Evolutionary conservation across 2,329 filamentous ascomycete species (phyloP), one percentile per base, ranked within the genome.

Genomic region (Cladosporium oxysporum): DNA sequence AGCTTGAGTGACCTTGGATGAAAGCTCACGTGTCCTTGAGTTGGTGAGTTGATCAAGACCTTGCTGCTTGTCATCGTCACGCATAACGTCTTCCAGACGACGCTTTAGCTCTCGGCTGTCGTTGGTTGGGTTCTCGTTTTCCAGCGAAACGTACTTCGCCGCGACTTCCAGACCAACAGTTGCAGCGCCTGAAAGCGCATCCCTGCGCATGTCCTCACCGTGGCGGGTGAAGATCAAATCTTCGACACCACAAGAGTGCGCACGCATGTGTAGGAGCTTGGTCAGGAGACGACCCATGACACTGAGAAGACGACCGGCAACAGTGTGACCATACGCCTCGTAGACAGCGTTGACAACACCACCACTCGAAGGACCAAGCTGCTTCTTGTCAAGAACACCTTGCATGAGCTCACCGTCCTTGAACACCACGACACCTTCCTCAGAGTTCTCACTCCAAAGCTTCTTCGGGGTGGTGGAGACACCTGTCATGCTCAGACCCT

Each of bases 211-310:
- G 64, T 82, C 81, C 75, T 99, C 93, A 62, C 95, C 94, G 68
- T 91, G 83, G 1, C 86, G 83, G 0, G 94, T 98, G 61, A 99
- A 86, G 66, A 91, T 88, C 66, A 99, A 83, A 83, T 99, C 96
- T 74, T 99, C 94, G 79, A 99, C 97, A 76, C 96, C 96, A 78
- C 95, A 99, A 70, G 92, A 95, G 77, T 98, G 98, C 1, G 94
- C 95, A 61, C 93, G 87, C 89, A 97, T 96, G 75, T 95, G 91
- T 67, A 98, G 84, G 70, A 93, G 90, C 73, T 93, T 90, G 0
- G 95, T 99, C 69, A 99, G 81, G 29, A 99, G 84, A 65, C 95
- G 88, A 63, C 95, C 95, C 64, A 99, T 84, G 71, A 94, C 90
- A 82, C 93, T 96, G 63, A 99, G 86, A 11, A 97, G 83, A 75